Conservation (phyloP, 306 rosid genomes). For the Oxytropis ochrocephala region DNA sequence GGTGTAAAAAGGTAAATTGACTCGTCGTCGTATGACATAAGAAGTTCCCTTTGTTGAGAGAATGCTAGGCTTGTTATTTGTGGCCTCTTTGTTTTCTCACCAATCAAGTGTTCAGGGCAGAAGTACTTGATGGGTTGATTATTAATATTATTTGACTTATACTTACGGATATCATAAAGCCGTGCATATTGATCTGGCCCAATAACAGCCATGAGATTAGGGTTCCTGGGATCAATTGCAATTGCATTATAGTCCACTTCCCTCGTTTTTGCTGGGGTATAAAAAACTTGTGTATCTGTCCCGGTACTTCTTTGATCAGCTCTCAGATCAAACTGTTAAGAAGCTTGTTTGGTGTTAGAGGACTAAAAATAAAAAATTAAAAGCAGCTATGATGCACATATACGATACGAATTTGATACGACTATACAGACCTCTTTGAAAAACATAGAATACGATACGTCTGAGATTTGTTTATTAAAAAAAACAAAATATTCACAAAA, state of each 20-base stretch:
- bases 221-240: slow-evolving; percentile 92
- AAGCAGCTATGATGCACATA: too few relatives aligned
- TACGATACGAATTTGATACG: too few relatives aligned
- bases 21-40: slow-evolving; percentile 77
- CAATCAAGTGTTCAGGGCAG: slow-evolving; percentile 75
- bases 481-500: too few relatives aligned
- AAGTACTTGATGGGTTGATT: slow-evolving; percentile 49
- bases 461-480: too few relatives aligned
- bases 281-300: slow-evolving; percentile 56
- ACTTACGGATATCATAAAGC: slow-evolving; percentile 82
- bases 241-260: slow-evolving; percentile 59
- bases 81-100: slow-evolving; percentile 43
- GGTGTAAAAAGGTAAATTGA: slow-evolving; percentile 70
- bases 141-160: slow-evolving; percentile 61
- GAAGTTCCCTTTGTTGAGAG: slow-evolving; percentile 89
- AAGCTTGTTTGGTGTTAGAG: slow-evolving; percentile 5
- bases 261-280: slow-evolving; percentile 53
- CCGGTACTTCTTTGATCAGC: slow-evolving; percentile 3
- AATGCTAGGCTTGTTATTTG: slow-evolving; percentile 86
- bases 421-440: too few relatives aligned
- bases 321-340: slow-evolving; percentile 86
- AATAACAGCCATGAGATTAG: slow-evolving; percentile 80
- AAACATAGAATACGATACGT: too few relatives aligned
- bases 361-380: background rate
- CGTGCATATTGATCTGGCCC: slow-evolving; percentile 79